Conservation (phyloP, 1,284 basidiomycete genomes). For the Tylopilus orsonianus region DNA sequence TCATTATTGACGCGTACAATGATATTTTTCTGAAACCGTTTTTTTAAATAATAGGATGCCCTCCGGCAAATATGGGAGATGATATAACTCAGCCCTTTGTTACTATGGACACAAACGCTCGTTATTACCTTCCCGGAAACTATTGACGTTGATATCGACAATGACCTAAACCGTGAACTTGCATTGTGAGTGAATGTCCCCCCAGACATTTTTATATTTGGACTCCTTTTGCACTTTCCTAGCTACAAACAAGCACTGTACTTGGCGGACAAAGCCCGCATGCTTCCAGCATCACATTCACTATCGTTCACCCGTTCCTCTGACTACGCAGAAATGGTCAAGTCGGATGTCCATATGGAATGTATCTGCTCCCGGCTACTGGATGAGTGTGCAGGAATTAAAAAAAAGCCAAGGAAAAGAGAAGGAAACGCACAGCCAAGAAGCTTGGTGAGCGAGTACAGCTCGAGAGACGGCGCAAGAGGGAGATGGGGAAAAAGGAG, state of each 20-base stretch:
- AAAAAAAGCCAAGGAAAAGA: conserved; percentile 91
- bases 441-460: conserved; percentile 99
- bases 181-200: conserved; percentile 69
- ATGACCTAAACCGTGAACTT: conserved; percentile 92
- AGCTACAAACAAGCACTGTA: conserved; percentile 97
- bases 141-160: conserved; percentile 78
- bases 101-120: conserved; percentile 88
- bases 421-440: conserved; percentile 92
- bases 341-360: conserved; percentile 98
- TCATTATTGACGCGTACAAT: neutral
- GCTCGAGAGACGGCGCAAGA: conserved; percentile 79
- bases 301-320: conserved; percentile 90
- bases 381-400: conserved; percentile 87
- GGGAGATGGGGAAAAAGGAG: conserved; percentile 74
- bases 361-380: conserved; percentile 89
- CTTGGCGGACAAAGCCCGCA: conserved; percentile 72
- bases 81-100: conserved; percentile 72
- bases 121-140: conserved; percentile 71
- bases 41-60: conserved; percentile 61
- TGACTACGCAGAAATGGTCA: conserved; percentile 99
- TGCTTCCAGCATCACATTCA: conserved; percentile 70
- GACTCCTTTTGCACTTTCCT: conserved; percentile 5
- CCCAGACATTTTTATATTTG: neutral
- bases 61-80: conserved; percentile 78
- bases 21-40: neutral